Evolutionary conservation across 768 basidiomycete species (phyloP).

Genomic region (Agrocybe praecox): DNA sequence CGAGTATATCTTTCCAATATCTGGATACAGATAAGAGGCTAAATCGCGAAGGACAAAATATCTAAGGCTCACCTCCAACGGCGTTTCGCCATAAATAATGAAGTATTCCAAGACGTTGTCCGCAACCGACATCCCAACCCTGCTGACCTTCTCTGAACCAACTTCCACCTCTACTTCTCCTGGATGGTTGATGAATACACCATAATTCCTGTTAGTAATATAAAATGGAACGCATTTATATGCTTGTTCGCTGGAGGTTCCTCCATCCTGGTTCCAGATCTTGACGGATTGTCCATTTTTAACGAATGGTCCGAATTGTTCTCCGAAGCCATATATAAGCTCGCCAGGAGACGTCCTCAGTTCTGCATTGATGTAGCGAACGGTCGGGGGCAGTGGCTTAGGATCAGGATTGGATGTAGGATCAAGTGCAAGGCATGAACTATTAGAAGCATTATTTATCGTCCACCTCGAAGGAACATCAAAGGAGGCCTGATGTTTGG

Average conservation of each 20-base stretch:
- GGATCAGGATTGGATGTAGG: slow-evolving; percentile 60
- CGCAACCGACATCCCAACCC: slow-evolving; percentile 66
- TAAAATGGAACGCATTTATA: slow-evolving; percentile 74
- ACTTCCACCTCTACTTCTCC: slow-evolving; percentile 80
- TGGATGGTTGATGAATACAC: slow-evolving; percentile 75
- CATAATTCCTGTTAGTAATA: slow-evolving; percentile 71
- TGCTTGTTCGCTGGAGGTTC: slow-evolving; percentile 69
- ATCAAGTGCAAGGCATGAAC: slow-evolving; percentile 58
- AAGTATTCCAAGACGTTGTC: slow-evolving; percentile 70
- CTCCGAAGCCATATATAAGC: slow-evolving; percentile 73
- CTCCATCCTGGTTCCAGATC: slow-evolving; percentile 78
- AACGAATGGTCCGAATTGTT: slow-evolving; percentile 74
- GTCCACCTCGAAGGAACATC: slow-evolving; percentile 63
- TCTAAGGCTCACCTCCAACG: slow-evolving; percentile 53
- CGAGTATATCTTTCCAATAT: slow-evolving; percentile 64
- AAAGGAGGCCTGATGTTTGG: slow-evolving; percentile 55
- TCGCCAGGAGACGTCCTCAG: slow-evolving; percentile 71
- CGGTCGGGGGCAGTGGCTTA: slow-evolving; percentile 36
- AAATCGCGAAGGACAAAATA: not conserved
- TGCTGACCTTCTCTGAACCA: slow-evolving; percentile 63
- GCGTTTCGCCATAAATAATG: slow-evolving; percentile 69
- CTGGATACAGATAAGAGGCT: slow-evolving; percentile 24
- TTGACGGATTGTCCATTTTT: slow-evolving; percentile 71
- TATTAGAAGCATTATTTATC: slow-evolving; percentile 48
- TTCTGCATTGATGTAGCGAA: slow-evolving; percentile 58